Evolutionary conservation across 176 grass and related monocot species (phyloP).

Genomic region (Aegilops bicornis): DNA sequence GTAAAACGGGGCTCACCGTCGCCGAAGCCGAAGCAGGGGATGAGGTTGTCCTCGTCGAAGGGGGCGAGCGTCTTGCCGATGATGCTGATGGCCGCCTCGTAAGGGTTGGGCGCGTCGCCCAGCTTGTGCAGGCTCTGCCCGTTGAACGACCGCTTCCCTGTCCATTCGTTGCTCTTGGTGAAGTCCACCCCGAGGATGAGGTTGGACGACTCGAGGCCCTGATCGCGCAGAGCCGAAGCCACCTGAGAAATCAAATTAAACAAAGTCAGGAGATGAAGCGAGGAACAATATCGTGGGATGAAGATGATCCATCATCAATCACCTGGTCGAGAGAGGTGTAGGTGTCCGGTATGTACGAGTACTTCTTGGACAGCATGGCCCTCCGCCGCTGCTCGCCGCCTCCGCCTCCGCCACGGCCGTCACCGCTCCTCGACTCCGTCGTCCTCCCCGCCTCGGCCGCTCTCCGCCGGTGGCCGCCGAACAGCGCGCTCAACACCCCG

Average conservation of each 20-base stretch:
- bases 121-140: conserved; percentile 81
- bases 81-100: conserved; percentile 88
- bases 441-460: not conserved
- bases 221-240: conserved; percentile 47
- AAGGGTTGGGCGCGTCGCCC: conserved; percentile 56
- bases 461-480: conserved; percentile 5
- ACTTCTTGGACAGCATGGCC: conserved; percentile 54
- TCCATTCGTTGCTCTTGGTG: conserved; percentile 99
- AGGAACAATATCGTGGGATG: not conserved
- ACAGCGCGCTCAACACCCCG: conserved; percentile 37
- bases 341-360: conserved; percentile 73
- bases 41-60: conserved; percentile 91
- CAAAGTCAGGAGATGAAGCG: too few species aligned
- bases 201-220: conserved; percentile 91
- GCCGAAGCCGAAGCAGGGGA: conserved; percentile 96
- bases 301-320: not conserved
- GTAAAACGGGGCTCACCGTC: conserved; percentile 44
- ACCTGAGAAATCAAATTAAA: conserved; percentile 39
- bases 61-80: conserved; percentile 83
- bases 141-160: conserved; percentile 72
- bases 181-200: conserved; percentile 93
- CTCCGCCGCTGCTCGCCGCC: not conserved
- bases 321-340: conserved; percentile 78
- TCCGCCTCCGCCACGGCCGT: not conserved
- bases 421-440: not conserved